Conservation (phyloP, 2,329 filamentous ascomycete genomes). For the Didymellaceae sp. region DNA sequence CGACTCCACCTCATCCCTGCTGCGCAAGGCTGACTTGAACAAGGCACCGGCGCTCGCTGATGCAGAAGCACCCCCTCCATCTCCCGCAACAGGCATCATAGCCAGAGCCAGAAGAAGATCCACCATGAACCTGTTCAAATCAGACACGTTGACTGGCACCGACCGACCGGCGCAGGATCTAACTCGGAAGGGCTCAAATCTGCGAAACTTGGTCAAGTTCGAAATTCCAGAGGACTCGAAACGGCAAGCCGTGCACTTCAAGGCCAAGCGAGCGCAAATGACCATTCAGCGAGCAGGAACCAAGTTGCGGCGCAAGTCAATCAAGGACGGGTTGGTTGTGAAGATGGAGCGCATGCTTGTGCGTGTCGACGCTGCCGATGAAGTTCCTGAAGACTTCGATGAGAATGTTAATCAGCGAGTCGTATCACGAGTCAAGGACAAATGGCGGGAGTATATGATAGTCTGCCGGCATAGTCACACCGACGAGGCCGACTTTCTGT, state of each 20-base stretch:
- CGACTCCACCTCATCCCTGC: slow-evolving; percentile 46
- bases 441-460: slow-evolving; percentile 69
- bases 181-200: slow-evolving; percentile 35
- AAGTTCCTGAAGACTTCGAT: slow-evolving; percentile 66
- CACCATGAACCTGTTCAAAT: slow-evolving; percentile 28
- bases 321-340: slow-evolving; percentile 66
- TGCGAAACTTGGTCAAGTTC: slow-evolving; percentile 52
- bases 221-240: slow-evolving; percentile 50
- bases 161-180: slow-evolving; percentile 22
- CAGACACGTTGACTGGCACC: slow-evolving; percentile 1
- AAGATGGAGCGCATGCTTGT: slow-evolving; percentile 74
- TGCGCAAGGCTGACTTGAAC: slow-evolving; percentile 44
- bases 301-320: slow-evolving; percentile 48
- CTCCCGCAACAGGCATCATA: slow-evolving; percentile 38
- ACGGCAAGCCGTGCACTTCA: slow-evolving; percentile 47
- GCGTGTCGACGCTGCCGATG: slow-evolving; percentile 62
- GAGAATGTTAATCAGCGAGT: slow-evolving; percentile 68
- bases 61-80: slow-evolving; percentile 24
- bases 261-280: slow-evolving; percentile 50
- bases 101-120: slow-evolving; percentile 37
- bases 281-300: slow-evolving; percentile 43
- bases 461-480: slow-evolving; percentile 66
- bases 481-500: slow-evolving; percentile 61
- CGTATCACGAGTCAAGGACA: slow-evolving; percentile 64
- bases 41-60: slow-evolving; percentile 35